Percentiles rank a stretch among this genome's conserved stretches.
These are phyloP conservation scores for Balakata baccata DNA, from an alignment of 345 rosid species.

Conservation along the genomic window DNA sequence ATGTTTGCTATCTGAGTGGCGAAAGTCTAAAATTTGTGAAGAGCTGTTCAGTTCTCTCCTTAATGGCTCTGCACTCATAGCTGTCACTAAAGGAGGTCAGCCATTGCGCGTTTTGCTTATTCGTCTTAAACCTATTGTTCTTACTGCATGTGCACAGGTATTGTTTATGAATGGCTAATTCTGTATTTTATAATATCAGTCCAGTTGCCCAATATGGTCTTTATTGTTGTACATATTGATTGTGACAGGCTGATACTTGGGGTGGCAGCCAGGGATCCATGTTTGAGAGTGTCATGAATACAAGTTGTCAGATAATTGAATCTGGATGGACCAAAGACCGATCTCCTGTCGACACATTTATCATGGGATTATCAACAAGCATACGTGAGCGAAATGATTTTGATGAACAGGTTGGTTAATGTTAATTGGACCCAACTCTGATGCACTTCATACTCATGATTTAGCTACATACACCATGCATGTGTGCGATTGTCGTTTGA, in stretches of 20 bases:
- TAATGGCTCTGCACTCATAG: conserved; percentile 78
- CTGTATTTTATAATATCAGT: background rate
- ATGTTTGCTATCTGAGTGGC: conserved; percentile 88
- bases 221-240: conserved; percentile 8
- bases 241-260: conserved; percentile 82
- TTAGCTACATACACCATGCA: background rate
- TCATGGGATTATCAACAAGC: conserved; percentile 81
- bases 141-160: conserved; percentile 89
- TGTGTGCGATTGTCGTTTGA: background rate
- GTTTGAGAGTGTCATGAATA: conserved; percentile 73
- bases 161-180: conserved; percentile 15
- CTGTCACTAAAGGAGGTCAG: conserved; percentile 89
- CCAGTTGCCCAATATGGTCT: conserved; percentile 1
- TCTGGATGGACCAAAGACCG: conserved; percentile 94
- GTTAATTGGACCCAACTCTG: background rate
- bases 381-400: conserved; percentile 89
- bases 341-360: conserved; percentile 90
- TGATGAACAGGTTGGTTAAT: conserved; percentile 69
- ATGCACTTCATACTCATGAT: conserved; percentile 1
- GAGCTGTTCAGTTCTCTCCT: conserved; percentile 81
- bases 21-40: conserved; percentile 84
- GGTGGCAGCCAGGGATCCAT: conserved; percentile 72
- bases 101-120: conserved; percentile 90
- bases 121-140: conserved; percentile 86
- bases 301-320: conserved; percentile 84